Evolutionary conservation across 345 rosid species (phyloP), one percentile per base, ranked within the genome.

Genomic region (Brassica nigra): DNA sequence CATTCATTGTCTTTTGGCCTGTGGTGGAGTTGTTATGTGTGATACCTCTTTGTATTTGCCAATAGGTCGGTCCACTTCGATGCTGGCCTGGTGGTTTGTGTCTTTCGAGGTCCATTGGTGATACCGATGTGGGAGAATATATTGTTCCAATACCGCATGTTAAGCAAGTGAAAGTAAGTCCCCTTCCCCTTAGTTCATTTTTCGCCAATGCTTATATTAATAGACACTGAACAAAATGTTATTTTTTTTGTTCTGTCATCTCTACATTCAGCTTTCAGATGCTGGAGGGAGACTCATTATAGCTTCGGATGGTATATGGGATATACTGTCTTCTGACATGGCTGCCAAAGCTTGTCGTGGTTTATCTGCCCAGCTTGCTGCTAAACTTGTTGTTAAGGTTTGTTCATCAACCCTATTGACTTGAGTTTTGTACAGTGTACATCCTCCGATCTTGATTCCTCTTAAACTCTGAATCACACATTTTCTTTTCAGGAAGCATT

Each of bases 11-110:
- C n/a, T 75, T 57, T 59, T 6, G 31, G 39, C 30, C 39, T 64
- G 37, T 64, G 29, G 55, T 37, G 66, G 70, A 20, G 20, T 36
- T 74, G 30, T 62, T 18, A 58, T 36, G 29, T 37, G 42, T 3
- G 39, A 54, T 57, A 27, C 11, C 28, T 63, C 54, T 78, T 61
- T 57, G 29, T 5, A 34, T 67, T 79, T 34, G 37, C 5, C n/a
- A 33, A 39, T 79, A 96, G 99, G 98, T 96, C 65, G 99, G 99
- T 12, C 99, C 99, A 3, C 90, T 96, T 27, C 97, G 99, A 49
- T 96, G 99, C 81, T 96, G 98, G 99, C 99, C 99, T 27, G 99
- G 99, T 81, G 99, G 99, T 67, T 82, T 96, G 75, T 96, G 99
- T 83, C 98, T 96, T 81, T 96, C 98, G 0, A 89, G 99, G 85